phyloP scores from a whole-genome alignment of 2,329 filamentous ascomycete species.

The Botrytis cinerea region DNA sequence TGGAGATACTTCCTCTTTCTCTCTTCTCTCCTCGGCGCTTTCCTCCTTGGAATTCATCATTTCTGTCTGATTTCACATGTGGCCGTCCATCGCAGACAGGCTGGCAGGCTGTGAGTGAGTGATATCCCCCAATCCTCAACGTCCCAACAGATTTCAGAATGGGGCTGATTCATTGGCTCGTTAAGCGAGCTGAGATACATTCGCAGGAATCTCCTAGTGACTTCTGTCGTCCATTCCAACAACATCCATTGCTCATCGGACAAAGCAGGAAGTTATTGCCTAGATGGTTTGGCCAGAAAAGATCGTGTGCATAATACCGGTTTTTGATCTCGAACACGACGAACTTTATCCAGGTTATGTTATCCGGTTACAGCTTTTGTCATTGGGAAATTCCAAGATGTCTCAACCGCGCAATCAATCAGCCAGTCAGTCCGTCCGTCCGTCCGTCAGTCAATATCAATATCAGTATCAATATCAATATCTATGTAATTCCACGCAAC shows the following conservation, averaged over 20 bases:
- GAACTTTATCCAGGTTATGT: neutral
- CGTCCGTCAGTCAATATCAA: neutral
- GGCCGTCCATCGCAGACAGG: neutral
- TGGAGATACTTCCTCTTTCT: neutral
- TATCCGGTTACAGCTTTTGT: neutral
- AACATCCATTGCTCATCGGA: neutral
- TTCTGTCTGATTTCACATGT: neutral
- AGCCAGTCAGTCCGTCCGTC: neutral
- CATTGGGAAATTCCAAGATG: neutral
- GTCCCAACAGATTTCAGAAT: conserved; percentile 9
- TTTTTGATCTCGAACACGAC: neutral
- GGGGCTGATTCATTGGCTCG: neutral
- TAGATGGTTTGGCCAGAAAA: neutral
- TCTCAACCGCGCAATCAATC: neutral
- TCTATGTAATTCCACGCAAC: neutral
- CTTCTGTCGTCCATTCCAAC: neutral
- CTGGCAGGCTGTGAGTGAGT: neutral
- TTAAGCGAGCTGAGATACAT: neutral
- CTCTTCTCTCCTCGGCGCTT: neutral
- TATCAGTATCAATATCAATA: neutral
- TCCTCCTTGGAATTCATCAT: neutral
- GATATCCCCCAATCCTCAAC: conserved; percentile 11
- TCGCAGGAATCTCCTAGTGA: neutral
- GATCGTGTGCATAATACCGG: neutral
- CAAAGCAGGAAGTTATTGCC: neutral